These are phyloP conservation scores for Porphyrellus cyaneotinctus DNA, from an alignment of 768 basidiomycete genomes.

Conservation along the genomic window DNA sequence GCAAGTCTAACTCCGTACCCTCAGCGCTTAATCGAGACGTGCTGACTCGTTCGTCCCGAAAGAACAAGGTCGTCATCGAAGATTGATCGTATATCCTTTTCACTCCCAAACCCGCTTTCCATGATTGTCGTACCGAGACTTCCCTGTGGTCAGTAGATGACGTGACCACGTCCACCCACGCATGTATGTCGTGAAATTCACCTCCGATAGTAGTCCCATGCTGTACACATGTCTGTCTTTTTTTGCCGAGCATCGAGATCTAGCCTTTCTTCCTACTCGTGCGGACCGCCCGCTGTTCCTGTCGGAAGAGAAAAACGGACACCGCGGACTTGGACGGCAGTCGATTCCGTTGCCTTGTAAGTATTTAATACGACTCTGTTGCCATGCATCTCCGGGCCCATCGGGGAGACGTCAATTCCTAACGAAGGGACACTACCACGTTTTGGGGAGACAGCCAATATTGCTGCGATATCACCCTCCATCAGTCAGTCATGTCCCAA, in stretches of 20 bases:
- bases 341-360: too few relatives aligned
- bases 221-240: background rate
- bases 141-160: too few relatives aligned
- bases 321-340: background rate
- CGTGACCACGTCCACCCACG: background rate
- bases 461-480: too few relatives aligned
- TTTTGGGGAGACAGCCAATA: too few relatives aligned
- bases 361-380: too few relatives aligned
- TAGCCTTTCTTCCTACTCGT: background rate
- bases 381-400: background rate
- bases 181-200: background rate
- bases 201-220: too few relatives aligned
- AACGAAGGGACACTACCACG: background rate
- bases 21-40: background rate
- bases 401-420: background rate
- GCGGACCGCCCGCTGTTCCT: background rate
- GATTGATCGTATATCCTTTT: constrained; percentile 6
- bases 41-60: background rate
- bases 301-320: background rate
- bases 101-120: too few relatives aligned
- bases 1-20: constrained; percentile 30
- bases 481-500: too few relatives aligned
- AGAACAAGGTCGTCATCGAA: constrained; percentile 22
- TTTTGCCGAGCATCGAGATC: background rate
- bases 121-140: background rate